Conservation (phyloP, 306 rosid species). For the Pueraria montana region DNA sequence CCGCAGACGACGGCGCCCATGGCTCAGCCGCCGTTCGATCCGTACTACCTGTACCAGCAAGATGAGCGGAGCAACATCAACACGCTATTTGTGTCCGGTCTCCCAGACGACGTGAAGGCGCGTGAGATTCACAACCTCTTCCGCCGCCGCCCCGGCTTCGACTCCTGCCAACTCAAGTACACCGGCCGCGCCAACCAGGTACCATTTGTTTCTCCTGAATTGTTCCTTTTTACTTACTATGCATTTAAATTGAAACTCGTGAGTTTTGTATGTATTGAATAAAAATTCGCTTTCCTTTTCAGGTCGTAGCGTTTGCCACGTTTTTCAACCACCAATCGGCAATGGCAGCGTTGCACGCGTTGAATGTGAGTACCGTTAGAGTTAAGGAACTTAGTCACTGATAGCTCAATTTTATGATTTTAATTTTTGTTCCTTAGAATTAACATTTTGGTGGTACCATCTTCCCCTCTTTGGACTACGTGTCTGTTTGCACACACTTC, state of each 20-base stretch:
- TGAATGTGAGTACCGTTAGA: conserved; percentile 69
- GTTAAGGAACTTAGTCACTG: too few species aligned
- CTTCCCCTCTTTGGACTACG: too few species aligned
- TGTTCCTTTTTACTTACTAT: too few species aligned
- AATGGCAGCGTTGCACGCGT: conserved; percentile 76
- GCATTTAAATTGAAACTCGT: too few species aligned
- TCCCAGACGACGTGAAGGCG: conserved; percentile 94
- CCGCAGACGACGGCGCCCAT: too few species aligned
- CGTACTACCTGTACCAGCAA: conserved; percentile 60
- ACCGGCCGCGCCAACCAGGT: conserved; percentile 97
- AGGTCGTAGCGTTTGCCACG: conserved; percentile 98
- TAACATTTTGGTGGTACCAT: too few species aligned
- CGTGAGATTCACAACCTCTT: conserved; percentile 99
- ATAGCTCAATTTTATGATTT: too few species aligned
- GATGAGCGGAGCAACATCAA: conserved; percentile 76
- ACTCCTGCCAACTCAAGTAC: conserved; percentile 97
- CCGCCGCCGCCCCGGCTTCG: conserved; percentile 95
- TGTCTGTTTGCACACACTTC: too few species aligned
- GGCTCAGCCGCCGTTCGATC: conserved; percentile 49
- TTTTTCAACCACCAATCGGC: conserved; percentile 92
- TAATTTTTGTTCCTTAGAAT: too few species aligned
- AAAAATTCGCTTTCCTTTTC: conserved; percentile 40
- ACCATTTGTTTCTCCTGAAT: too few species aligned
- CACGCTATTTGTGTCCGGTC: conserved; percentile 95
- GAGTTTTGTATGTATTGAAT: too few species aligned